Conservation (phyloP, 495 filamentous ascomycete genomes). For the Neurospora hispaniola region DNA sequence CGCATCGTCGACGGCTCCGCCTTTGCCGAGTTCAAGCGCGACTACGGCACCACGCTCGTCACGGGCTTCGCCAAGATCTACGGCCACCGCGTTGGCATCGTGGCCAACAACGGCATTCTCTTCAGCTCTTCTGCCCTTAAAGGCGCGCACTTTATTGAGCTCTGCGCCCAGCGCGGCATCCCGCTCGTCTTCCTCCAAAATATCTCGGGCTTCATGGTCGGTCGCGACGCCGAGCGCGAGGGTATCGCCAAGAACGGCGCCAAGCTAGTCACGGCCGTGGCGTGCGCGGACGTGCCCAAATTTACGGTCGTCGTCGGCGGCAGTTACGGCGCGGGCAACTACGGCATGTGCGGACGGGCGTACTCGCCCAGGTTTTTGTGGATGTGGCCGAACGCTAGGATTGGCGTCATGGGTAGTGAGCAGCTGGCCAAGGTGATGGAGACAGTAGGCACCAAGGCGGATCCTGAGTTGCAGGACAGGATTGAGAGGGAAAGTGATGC, state of each 20-base stretch:
- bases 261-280: conserved; percentile 92
- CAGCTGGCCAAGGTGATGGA: conserved; percentile 91
- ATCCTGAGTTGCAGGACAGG: conserved; percentile 67
- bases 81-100: conserved; percentile 82
- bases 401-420: conserved; percentile 93
- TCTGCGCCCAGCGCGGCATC: conserved; percentile 84
- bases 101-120: conserved; percentile 97
- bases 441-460: conserved; percentile 75
- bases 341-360: conserved; percentile 78
- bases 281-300: conserved; percentile 91
- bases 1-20: conserved; percentile 84
- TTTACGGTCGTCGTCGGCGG: conserved; percentile 91
- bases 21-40: conserved; percentile 90
- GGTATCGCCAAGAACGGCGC: conserved; percentile 98
- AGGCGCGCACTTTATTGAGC: conserved; percentile 94
- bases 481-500: conserved; percentile 91
- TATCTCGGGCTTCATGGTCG: conserved; percentile 97
- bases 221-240: conserved; percentile 79
- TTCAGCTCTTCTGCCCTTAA: conserved; percentile 87
- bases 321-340: conserved; percentile 69
- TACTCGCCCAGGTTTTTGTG: conserved; percentile 85
- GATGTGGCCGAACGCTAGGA: conserved; percentile 96
- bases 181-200: conserved; percentile 93
- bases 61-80: conserved; percentile 90
- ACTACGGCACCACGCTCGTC: conserved; percentile 83